phyloP scores from a whole-genome alignment of 1,284 basidiomycete species.

The Vanrija humicola region DNA sequence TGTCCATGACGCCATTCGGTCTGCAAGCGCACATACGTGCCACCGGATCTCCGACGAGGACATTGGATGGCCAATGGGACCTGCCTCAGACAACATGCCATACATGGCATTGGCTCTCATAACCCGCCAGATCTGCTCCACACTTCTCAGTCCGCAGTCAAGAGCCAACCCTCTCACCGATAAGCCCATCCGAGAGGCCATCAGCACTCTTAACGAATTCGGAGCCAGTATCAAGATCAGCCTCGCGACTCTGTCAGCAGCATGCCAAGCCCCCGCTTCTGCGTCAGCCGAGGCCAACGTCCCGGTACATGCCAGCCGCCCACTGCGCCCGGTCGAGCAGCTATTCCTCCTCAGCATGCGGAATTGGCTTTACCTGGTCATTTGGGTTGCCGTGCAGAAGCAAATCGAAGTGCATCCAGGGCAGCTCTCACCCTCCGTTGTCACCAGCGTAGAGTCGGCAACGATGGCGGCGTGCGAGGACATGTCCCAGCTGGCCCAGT shows the following conservation, averaged over 20 bases:
- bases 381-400: conserved; percentile 8
- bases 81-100: neutral
- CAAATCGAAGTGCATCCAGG: neutral
- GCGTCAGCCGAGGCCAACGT: neutral
- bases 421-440: neutral
- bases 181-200: neutral
- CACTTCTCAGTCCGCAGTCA: conserved; percentile 4
- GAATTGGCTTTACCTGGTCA: conserved; percentile 9
- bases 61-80: conserved; percentile 4
- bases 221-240: neutral
- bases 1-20: conserved; percentile 9
- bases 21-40: conserved; percentile 2
- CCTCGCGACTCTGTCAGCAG: neutral
- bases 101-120: neutral
- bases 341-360: conserved; percentile 9
- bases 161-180: neutral
- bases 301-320: neutral
- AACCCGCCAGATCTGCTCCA: conserved; percentile 1
- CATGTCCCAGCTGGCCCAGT: neutral
- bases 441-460: neutral
- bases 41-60: conserved; percentile 9
- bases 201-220: neutral
- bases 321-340: conserved; percentile 1
- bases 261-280: neutral
- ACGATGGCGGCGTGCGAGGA: conserved; percentile 8